Evolutionary conservation across 768 basidiomycete genomes (phyloP), one percentile per base, ranked within the genome.

Genomic region (Mycena rosella): DNA sequence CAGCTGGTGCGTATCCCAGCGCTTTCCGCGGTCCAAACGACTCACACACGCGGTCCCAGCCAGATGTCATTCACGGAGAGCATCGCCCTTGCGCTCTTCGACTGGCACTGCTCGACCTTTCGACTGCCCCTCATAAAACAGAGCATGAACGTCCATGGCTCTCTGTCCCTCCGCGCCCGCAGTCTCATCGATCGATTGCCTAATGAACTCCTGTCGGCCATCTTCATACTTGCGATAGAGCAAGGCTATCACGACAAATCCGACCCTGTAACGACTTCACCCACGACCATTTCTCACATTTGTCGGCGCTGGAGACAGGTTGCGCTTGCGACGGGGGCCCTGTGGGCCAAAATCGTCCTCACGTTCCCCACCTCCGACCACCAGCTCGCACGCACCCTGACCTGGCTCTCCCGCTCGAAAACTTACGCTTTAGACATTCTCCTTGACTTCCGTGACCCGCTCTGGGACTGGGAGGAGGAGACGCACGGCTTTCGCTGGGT

Each of bases 371-470:
- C 81, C 14, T 79, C 76, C n/a, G 63, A 70, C 9, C 68, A 63
- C 8, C 84, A 87, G 66, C 68, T 85, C 5, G 60, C 72, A 20
- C 81, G 83, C 56, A 74, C 80, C 6, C 58, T 75, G 2, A 67
- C 80, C 24, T 86, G 79, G 74, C 73, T 89, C 9, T 63, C 69
- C 17, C 82, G 87, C n/a, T 89, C 89, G 13, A 76, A 78, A 26
- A 65, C 72, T 15, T 77, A 78, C 58, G 83, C 88, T 1, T 79
- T 90, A 53, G 79, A 86, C 67, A 80, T 90, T 51, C 74, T 83
- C 49, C 80, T 89, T 68, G 88, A 90, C 72, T 82, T 89, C 69
- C 87, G 89, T 20, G 89, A 90, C 76, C 84, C 84, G 85, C 78
- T 85, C 56, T 89, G 87, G 86, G 81, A 85, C 45, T 75, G 63